Evolutionary conservation across 2,329 filamentous ascomycete species (phyloP), one percentile per base, ranked within the genome.

Genomic region (Hypoxylon sp.): DNA sequence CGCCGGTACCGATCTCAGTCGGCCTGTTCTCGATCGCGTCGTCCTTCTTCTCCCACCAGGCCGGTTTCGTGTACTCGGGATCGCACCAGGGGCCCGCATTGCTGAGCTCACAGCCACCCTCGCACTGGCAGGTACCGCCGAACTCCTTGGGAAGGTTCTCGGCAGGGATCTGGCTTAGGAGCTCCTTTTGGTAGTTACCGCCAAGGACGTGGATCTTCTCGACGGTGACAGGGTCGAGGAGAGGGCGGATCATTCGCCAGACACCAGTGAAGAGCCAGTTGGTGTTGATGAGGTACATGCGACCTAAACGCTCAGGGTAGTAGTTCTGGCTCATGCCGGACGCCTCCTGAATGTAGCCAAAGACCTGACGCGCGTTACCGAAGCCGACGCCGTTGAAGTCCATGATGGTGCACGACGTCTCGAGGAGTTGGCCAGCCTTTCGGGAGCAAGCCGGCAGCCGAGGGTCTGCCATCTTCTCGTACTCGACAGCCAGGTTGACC

Each of bases 371-470:
- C 47, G 93, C 90, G 82, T 92, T 96, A 79, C 86, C 87, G 75
- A 98, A 83, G 65, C 93, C 93, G 24, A 99, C 94, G 69, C 94
- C 94, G 86, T 97, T 97, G 80, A 98, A 88, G 82, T 99, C 96
- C 91, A 98, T 96, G 83, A 99, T 94, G 72, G 93, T 95, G 90
- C 96, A 98, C 86, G 93, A 98, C 24, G 96, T 99, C 86, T 99
- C 96, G 77, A 98, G 91, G 64, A 99, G 90, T 77, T 91, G 89
- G 76, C 93, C 93, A 24, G 91, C 86, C 84, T 97, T 97, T 82
- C 95, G 94, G 62, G 94, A 97, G 87, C 94, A 98, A 74, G 96
- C 95, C 57, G 96, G 96, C 62, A 99, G 88, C 73, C 96, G 92
- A 13, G 94, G 94, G 82, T 98, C 95, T 73, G 93, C 88, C 74